Percentiles rank a stretch among this genome's conserved stretches.
Evolutionary conservation across 106 monocot genomes (phyloP).

Genomic region (Acanthochlamys bracteata): DNA sequence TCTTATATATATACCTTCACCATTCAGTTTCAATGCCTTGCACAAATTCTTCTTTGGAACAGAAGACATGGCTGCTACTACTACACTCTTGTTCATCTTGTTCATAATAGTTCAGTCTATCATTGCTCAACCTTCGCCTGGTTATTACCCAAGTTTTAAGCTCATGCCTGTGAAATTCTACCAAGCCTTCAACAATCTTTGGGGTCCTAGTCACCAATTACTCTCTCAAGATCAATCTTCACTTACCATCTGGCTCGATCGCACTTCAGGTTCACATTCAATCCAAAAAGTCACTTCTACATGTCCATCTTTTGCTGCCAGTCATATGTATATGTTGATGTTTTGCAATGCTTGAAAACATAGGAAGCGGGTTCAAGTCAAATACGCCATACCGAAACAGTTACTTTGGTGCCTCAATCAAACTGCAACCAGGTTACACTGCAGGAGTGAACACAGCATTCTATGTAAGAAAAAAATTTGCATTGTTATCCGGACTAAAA

Average conservation of each 20-base stretch:
- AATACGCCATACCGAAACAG: conserved; percentile 25
- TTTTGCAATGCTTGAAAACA: neutral
- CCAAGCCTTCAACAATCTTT: conserved; percentile 34
- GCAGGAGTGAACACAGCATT: conserved; percentile 51
- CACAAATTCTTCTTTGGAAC: neutral
- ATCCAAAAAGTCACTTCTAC: neutral
- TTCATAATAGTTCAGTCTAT: conserved; percentile 5
- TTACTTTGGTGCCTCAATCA: conserved; percentile 44
- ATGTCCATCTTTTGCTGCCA: neutral
- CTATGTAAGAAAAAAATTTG: conserved; percentile 21
- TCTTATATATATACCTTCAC: neutral
- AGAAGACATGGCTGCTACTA: neutral
- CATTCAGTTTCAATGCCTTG: neutral
- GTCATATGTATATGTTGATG: neutral
- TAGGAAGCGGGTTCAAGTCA: conserved; percentile 54
- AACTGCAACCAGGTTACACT: conserved; percentile 47
- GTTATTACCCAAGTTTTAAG: conserved; percentile 58
- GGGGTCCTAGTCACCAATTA: conserved; percentile 51
- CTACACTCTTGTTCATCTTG: conserved; percentile 1
- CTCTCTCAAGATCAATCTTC: conserved; percentile 35
- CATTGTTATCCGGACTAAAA: neutral
- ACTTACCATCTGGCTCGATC: conserved; percentile 56
- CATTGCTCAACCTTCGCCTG: conserved; percentile 57
- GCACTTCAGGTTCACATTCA: conserved; percentile 29
- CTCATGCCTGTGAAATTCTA: conserved; percentile 24